phyloP scores from a whole-genome alignment of 306 rosid genomes.

The Lathyrus tuberosus region DNA sequence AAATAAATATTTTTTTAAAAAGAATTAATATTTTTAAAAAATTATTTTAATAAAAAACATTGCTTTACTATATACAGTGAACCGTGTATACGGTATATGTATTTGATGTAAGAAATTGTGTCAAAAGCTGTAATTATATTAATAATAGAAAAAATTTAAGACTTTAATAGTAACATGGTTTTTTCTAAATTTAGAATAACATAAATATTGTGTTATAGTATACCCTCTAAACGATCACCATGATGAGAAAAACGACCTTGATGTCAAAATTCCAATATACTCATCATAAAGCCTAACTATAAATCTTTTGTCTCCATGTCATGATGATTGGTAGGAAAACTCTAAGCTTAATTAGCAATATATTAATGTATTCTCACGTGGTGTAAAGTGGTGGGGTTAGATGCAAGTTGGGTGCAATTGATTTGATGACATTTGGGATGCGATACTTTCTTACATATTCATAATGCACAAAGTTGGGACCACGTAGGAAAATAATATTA shows the following conservation, averaged over 20 bases:
- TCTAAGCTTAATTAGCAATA: neutral
- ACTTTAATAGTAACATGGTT: neutral
- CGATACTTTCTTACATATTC: neutral
- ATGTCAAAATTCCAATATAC: neutral
- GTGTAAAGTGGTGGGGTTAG: slow-evolving; percentile 28
- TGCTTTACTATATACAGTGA: no score
- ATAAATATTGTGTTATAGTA: neutral
- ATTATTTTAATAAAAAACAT: no score
- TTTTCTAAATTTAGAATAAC: slow-evolving; percentile 2
- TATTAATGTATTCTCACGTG: neutral
- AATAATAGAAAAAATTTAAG: neutral
- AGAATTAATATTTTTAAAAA: no score
- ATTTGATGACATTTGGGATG: slow-evolving; percentile 4
- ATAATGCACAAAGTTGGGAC: slow-evolving; percentile 2
- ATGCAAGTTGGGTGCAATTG: slow-evolving; percentile 13
- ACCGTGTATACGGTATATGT: no score
- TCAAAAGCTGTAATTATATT: no score
- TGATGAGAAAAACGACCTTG: neutral
- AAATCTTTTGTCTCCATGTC: neutral
- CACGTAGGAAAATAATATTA: neutral
- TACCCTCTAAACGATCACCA: neutral
- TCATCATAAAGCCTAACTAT: slow-evolving; percentile 15
- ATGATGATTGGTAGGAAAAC: slow-evolving; percentile 27
- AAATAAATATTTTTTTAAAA: no score
- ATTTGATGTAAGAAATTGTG: no score